Base-by-base conservation (phyloP, 371 early-diverging fungal species). In the Rhizopus microsporus region DNA sequence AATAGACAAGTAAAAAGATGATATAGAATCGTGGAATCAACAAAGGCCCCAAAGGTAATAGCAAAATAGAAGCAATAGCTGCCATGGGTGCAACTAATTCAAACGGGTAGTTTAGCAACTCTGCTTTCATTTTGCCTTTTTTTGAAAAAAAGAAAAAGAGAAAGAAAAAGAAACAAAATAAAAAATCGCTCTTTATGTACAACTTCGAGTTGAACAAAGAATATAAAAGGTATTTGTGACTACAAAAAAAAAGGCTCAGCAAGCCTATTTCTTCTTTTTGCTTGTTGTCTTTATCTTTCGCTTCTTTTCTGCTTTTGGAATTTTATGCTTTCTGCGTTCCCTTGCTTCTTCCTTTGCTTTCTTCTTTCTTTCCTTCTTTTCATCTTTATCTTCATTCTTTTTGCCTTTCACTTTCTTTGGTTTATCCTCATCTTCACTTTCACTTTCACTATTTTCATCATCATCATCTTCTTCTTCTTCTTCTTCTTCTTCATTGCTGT, bases 301-400 rank as follows among this genome's bases (percentile, higher is more conserved):
- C 74, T 96, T 97, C 80, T 98, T 50, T 62, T 93, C 95, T 3
- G 93, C 84, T 75, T 98, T 98, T 29, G 94, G 94, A 13, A 95
- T 85, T 80, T 98, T 98, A 62, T 82, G 87, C 69, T 94, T 93
- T 68, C 98, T 83, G 65, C 89, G 88, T 65, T 95, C 95, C 40
- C 94, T 85, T 46, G 91, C 91, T 52, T 86, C 94, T 56, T 95
- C 95, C 73, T 96, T 98, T 34, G 85, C 85, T 23, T 83, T 85
- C 52, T 85, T 80, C 64, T 98, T 95, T 57, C 93, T 87, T 59
- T 87, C 85, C 61, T 88, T 93, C 72, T 95, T 96, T 5, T 85
- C 84, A 6, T 95, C 92, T 71, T 90, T 91, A 62, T 91, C 93
- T 62, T 93, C 93, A 61, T 88, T 81, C 68, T 90, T 83, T 59